phyloP scores from a whole-genome alignment of 2,329 filamentous ascomycete genomes.

The Amauroascus verrucosus region DNA sequence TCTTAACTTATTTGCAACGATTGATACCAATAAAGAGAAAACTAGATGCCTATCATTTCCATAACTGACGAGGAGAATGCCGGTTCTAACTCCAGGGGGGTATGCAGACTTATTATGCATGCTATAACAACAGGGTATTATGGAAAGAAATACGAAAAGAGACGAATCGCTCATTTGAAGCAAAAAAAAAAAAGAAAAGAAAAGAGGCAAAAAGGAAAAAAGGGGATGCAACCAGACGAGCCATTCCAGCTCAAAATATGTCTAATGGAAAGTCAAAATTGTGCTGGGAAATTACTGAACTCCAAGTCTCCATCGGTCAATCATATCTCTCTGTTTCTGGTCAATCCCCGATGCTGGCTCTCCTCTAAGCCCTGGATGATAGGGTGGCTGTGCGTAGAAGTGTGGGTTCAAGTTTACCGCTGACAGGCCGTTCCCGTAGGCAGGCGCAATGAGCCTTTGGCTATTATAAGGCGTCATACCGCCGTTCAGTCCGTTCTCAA shows the following conservation, averaged over 20 bases:
- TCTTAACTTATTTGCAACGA: too few species aligned
- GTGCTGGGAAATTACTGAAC: constrained; percentile 16
- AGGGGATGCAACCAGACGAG: not conserved
- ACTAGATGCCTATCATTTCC: not conserved
- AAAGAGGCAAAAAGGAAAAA: too few species aligned
- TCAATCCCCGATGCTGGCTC: constrained; percentile 30
- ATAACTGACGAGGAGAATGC: not conserved
- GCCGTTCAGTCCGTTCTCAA: constrained; percentile 6
- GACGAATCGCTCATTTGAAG: not conserved
- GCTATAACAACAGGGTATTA: constrained; percentile 1
- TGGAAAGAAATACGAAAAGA: constrained; percentile 1
- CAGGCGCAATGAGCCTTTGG: constrained; percentile 5
- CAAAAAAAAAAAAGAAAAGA: not conserved
- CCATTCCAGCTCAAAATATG: not conserved
- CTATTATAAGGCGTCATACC: not conserved
- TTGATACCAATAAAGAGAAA: too few species aligned
- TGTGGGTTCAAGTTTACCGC: constrained; percentile 18
- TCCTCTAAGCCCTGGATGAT: constrained; percentile 2
- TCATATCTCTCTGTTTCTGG: constrained; percentile 44
- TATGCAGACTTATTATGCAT: not conserved
- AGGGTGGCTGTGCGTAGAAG: constrained; percentile 15
- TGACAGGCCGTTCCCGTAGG: constrained; percentile 14
- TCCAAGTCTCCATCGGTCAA: constrained; percentile 50
- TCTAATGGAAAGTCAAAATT: not conserved
- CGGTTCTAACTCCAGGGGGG: not conserved